Percentiles rank a stretch among this genome's conserved stretches.
Conservation (phyloP, 441 rosid genomes). For the Pelargonium fulgidum region DNA sequence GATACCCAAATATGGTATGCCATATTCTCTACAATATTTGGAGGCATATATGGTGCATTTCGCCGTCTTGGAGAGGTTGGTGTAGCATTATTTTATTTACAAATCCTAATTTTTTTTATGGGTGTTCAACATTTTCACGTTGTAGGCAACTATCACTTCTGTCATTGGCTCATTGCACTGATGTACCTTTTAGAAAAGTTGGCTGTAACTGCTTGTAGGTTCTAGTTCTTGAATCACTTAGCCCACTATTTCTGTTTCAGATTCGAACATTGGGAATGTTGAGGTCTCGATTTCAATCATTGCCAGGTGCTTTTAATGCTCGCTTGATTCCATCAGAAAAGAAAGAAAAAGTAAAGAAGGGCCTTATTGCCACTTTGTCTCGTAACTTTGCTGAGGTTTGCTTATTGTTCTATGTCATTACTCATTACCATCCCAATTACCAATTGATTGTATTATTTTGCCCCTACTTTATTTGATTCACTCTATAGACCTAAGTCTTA, state of each 20-base stretch:
- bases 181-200: not conserved
- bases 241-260: constrained; percentile 34
- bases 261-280: constrained; percentile 98
- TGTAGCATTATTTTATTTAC: not conserved
- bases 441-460: not conserved
- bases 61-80: constrained; percentile 98
- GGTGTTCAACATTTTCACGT: not conserved
- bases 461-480: not conserved
- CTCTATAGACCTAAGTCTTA: not conserved
- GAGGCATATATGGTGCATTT: constrained; percentile 98
- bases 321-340: constrained; percentile 73
- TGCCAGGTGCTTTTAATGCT: constrained; percentile 89
- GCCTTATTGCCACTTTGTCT: constrained; percentile 62
- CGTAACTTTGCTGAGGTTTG: constrained; percentile 56
- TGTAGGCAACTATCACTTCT: not conserved
- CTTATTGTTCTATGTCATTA: not conserved
- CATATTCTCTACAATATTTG: constrained; percentile 91
- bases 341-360: constrained; percentile 58
- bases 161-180: not conserved
- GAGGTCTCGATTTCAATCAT: constrained; percentile 81
- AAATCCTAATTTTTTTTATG: not conserved
- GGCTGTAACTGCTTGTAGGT: not conserved
- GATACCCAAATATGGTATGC: constrained; percentile 99
- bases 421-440: not conserved
- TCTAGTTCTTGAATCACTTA: not conserved